phyloP scores from a whole-genome alignment of 805 yeast genomes.

The Metschnikowia cerradonensis region DNA sequence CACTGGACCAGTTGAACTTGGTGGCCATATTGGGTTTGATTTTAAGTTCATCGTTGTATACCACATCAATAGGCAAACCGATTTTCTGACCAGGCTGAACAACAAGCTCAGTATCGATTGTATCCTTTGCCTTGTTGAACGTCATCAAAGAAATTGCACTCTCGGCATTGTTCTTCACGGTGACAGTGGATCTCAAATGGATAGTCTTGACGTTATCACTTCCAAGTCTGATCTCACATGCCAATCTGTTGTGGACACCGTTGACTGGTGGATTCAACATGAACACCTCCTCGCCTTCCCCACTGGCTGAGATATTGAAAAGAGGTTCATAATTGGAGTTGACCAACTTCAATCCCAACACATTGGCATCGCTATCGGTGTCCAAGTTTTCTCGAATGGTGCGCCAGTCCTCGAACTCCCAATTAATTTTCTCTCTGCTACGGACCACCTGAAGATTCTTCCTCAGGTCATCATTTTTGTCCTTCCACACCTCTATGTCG shows the following conservation, averaged over 20 bases:
- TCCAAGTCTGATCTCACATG: conserved; percentile 65
- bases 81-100: conserved; percentile 53
- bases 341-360: conserved; percentile 58
- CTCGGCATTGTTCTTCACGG: conserved; percentile 56
- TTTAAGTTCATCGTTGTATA: conserved; percentile 52
- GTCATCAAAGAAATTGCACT: conserved; percentile 53
- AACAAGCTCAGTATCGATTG: conserved; percentile 20
- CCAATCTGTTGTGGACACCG: conserved; percentile 68
- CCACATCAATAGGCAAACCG: conserved; percentile 74
- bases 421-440: conserved; percentile 54
- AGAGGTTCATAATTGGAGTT: conserved; percentile 54
- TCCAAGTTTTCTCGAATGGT: conserved; percentile 74
- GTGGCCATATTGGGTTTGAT: conserved; percentile 60
- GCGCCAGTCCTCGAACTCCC: conserved; percentile 97
- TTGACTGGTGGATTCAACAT: conserved; percentile 58
- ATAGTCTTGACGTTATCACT: conserved; percentile 78
- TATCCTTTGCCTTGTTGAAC: conserved; percentile 30
- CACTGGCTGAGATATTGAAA: conserved; percentile 58
- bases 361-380: conserved; percentile 57
- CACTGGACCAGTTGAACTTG: conserved; percentile 65
- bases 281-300: conserved; percentile 80
- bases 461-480: conserved; percentile 35
- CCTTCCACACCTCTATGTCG: conserved; percentile 76
- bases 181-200: conserved; percentile 70
- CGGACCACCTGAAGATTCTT: conserved; percentile 33